Base-by-base conservation (phyloP, 306 rosid genomes). In the Trifolium dubium region DNA sequence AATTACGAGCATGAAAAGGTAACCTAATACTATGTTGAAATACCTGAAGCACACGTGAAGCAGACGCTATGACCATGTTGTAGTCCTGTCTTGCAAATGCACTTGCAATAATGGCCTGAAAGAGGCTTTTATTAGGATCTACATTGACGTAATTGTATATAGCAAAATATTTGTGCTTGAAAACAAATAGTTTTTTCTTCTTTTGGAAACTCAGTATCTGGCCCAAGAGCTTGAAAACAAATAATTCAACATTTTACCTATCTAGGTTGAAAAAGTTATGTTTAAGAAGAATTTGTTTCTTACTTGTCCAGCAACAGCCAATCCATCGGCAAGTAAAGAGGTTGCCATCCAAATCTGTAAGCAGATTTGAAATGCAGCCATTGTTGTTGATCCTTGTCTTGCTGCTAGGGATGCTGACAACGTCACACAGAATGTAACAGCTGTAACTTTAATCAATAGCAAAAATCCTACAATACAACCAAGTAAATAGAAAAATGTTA, bases 261-360 rank as follows among this genome's bases (percentile, higher is more conserved):
- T 59, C 40, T 31, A 59, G 4, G 18, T 5, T 30, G 39, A 0
- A 30, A 29, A 11, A 34, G 66, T 18, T n/a, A 23, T 11, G 30
- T 67, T 73, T 10, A 18, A 35, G 3, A 54, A 66, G 15, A 31
- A 47, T 49, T 49, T 1, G 30, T 72, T 75, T 66, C 85, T 47
- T 43, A 92, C 98, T 88, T 92, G 98, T 32, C 91, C 98, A 54
- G 98, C 96, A 78, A 92, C 95, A 53, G 98, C 98, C 31, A 92
- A 82, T 17, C 98, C 98, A 49, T 92, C 98, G 18, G 98, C 95
- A 43, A 90, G 85, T 76, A 92, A 83, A 64, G 98, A 92, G 12
- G 86, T 79, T 15, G 96, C 92, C 89, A 92, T 77, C 96, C 98
- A 92, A 79, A 92, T 79, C 76, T 92, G 98, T 82, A 92, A 86